Evolutionary conservation across 805 yeast species (phyloP), one percentile per base, ranked within the genome.

Genomic region (Schwanniomyces occidentalis): DNA sequence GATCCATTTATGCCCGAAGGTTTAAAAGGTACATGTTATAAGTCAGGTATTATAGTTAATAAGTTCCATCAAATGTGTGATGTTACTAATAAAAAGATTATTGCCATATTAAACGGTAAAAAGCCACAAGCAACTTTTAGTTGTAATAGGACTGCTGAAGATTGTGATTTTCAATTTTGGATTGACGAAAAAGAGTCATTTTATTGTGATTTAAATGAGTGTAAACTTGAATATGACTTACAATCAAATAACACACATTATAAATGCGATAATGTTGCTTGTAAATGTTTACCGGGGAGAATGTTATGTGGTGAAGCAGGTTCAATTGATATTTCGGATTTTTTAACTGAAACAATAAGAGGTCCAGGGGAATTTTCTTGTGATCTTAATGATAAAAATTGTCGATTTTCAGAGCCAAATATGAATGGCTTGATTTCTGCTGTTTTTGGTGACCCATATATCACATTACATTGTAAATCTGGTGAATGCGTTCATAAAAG

Each of bases 301-400:
- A 88, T 87, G 89, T 70, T 93, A 5, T 93, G 99, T 68, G 99
- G 99, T 23, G 85, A 88, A 50, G 75, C 78, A 6, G 98, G 98
- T 1, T 88, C 96, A 2, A 89, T 93, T 46, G 97, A 93, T 60
- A 86, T 93, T 19, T 82, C 95, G 1, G 98, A 91, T 37, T 93
- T 95, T 58, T 70, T 93, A 41, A 79, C 89, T 2, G 93, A 90
- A 54, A 85, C 95, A 4, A 89, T 93, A 41, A 68, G 66, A 24
- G 99, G 99, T 2, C 99, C 99, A 0, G 99, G 96, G 20, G 90
- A 85, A 43, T 89, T 93, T 51, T 64, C 78, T 3, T 93, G 99
- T 63, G 86, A 88, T 56, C 57, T 85, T 15, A 57, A 63, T 5
- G 56, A 73, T 10, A 76, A 71, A 26, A 61, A 69, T 29, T 93